Evolutionary conservation across 495 filamentous ascomycete genomes (phyloP), one percentile per base, ranked within the genome.

Genomic region (Daldinia bambusicola): DNA sequence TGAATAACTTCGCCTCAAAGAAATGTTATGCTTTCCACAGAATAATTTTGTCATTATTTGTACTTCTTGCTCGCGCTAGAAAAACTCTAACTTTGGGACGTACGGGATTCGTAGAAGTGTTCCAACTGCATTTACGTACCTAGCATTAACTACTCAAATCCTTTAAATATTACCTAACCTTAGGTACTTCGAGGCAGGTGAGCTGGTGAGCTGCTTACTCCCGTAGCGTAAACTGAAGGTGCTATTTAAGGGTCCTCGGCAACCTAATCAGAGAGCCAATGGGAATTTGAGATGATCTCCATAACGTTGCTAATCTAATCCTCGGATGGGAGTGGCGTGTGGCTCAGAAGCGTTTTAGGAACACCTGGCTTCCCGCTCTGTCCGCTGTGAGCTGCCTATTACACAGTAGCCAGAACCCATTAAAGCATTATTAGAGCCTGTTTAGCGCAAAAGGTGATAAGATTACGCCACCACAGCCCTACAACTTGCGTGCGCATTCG

Each of bases 341-440:
- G 67, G 67, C 67, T 70, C 40, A 34, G 68, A 52, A 62, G 52
- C 43, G 62, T 58, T 71, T 71, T 66, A 53, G 41, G 69, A 67
- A 72, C 69, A 72, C 69, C 69, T 72, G 64, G 69, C 69, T 72
- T 70, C 34, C 34, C 34, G 34, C 34, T 26, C 34, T 7, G 9
- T 61, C 69, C 57, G 16, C 50, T 48, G 51, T 57, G 50, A n/a
- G 37, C 20, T 63, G 59, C 37, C n/a, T 51, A 34, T 10, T 59
- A 60, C 34, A 6, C 34, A 36, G 34, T 36, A 6, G 34, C 1
- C 6, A 7, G 7, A 10, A 2, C 34, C 34, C 34, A 10, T 2
- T 30, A 16, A 26, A 26, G 26, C 26, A 26, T 26, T 26, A 26
- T 26, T 26, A 26, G 26, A 16, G 34, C 45, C 32, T 36, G 26